These are phyloP conservation scores for Metschnikowia baotianmanensis DNA, from an alignment of 805 yeast genomes.

Conservation along the genomic window DNA sequence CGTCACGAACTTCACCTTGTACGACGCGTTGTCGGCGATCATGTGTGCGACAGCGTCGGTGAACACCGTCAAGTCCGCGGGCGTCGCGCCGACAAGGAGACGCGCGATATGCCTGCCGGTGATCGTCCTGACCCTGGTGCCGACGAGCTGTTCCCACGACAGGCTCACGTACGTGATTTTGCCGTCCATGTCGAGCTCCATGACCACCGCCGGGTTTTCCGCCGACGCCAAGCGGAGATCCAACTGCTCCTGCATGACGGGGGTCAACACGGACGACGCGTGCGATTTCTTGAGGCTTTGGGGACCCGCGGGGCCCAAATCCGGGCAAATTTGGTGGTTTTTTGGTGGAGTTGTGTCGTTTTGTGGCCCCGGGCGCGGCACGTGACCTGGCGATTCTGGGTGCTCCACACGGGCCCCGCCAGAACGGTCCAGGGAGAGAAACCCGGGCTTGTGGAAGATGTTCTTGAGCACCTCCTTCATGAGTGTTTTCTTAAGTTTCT, in stretches of 20 bases:
- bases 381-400: slow-evolving; percentile 36
- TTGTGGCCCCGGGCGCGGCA: slow-evolving; percentile 17
- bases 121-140: slow-evolving; percentile 58
- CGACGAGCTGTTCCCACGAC: slow-evolving; percentile 78
- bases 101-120: slow-evolving; percentile 55
- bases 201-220: slow-evolving; percentile 68
- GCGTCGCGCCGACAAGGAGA: slow-evolving; percentile 59
- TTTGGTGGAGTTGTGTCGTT: background rate
- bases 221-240: slow-evolving; percentile 65
- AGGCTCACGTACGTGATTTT: slow-evolving; percentile 69
- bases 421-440: slow-evolving; percentile 13
- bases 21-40: slow-evolving; percentile 72
- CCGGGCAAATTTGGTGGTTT: background rate
- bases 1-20: slow-evolving; percentile 70
- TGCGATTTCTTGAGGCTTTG: background rate
- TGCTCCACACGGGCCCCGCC: slow-evolving; percentile 22
- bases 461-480: slow-evolving; percentile 12
- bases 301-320: background rate
- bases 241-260: slow-evolving; percentile 41
- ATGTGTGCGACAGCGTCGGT: slow-evolving; percentile 66
- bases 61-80: slow-evolving; percentile 65
- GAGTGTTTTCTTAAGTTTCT: too few relatives aligned
- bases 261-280: slow-evolving; percentile 12
- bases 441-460: slow-evolving; percentile 23
- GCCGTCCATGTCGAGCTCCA: slow-evolving; percentile 82